Conservation (phyloP, 805 yeast genomes). For the Teunomyces stri region DNA sequence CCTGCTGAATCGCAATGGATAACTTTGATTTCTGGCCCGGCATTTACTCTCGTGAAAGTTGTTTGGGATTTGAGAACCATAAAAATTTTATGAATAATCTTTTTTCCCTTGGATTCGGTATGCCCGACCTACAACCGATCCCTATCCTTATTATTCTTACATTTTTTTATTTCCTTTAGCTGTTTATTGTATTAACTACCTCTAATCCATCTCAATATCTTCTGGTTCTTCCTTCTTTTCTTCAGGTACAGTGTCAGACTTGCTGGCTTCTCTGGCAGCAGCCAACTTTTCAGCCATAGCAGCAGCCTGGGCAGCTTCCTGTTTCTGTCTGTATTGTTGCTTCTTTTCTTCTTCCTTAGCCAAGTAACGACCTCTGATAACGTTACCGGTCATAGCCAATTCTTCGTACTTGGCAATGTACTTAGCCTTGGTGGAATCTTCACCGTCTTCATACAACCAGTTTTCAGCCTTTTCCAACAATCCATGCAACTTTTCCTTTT, state of each 20-base stretch:
- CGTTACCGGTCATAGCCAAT: constrained; percentile 89
- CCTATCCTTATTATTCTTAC: background rate
- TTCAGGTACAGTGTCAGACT: constrained; percentile 15
- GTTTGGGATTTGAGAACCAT: background rate
- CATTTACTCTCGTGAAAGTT: constrained; percentile 12
- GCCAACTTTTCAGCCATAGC: constrained; percentile 81
- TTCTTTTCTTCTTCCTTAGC: constrained; percentile 94
- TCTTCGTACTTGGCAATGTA: constrained; percentile 98
- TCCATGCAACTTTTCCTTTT: constrained; percentile 73
- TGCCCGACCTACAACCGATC: background rate
- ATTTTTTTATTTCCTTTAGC: background rate
- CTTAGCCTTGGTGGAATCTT: constrained; percentile 92
- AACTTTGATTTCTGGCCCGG: constrained; percentile 37
- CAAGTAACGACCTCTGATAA: constrained; percentile 91
- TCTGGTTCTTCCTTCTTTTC: constrained; percentile 23
- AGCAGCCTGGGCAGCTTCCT: constrained; percentile 82
- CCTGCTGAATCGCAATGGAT: constrained; percentile 44
- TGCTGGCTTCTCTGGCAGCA: constrained; percentile 65
- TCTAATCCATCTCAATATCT: constrained; percentile 34
- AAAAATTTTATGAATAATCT: background rate
- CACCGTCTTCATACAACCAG: constrained; percentile 98
- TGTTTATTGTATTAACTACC: background rate
- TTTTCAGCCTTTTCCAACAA: constrained; percentile 87
- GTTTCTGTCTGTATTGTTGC: constrained; percentile 81
- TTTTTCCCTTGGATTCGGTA: background rate